Percentiles rank a stretch among this genome's conserved stretches.
Conservation (phyloP, 306 rosid genomes). For the Ochetophila trinervis region DNA sequence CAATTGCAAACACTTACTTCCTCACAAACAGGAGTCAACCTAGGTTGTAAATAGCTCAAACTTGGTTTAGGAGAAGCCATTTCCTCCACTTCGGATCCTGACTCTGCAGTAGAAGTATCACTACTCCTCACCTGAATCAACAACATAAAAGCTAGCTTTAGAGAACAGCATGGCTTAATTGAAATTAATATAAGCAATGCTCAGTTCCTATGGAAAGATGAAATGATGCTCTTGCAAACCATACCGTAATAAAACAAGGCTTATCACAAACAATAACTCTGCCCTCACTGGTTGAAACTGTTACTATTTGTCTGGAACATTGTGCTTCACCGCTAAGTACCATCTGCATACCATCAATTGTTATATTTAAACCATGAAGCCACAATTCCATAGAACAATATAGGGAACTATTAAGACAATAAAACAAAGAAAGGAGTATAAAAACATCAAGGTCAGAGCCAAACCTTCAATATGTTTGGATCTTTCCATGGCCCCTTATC, state of each 20-base stretch:
- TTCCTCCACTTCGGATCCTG: slow-evolving; percentile 93
- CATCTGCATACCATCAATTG: slow-evolving; percentile 48
- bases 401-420: neutral
- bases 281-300: slow-evolving; percentile 57
- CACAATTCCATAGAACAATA: neutral
- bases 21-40: slow-evolving; percentile 80
- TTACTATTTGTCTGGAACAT: slow-evolving; percentile 64
- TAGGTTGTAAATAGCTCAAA: slow-evolving; percentile 51
- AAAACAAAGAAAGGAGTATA: slow-evolving; percentile 11
- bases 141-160: slow-evolving; percentile 14
- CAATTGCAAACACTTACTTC: slow-evolving; percentile 54
- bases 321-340: slow-evolving; percentile 71
- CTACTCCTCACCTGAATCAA: slow-evolving; percentile 60
- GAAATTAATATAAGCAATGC: slow-evolving; percentile 8
- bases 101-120: slow-evolving; percentile 88
- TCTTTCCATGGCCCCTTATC: slow-evolving; percentile 96
- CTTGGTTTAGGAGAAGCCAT: slow-evolving; percentile 70
- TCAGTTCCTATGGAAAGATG: slow-evolving; percentile 11
- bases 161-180: slow-evolving; percentile 6
- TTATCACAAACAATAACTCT: slow-evolving; percentile 54
- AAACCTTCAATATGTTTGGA: slow-evolving; percentile 72
- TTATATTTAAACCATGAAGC: slow-evolving; percentile 21
- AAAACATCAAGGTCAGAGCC: slow-evolving; percentile 2
- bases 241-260: slow-evolving; percentile 49
- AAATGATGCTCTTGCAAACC: slow-evolving; percentile 26